Evolutionary conservation across 306 rosid species (phyloP).

Genomic region (Urtica urens): DNA sequence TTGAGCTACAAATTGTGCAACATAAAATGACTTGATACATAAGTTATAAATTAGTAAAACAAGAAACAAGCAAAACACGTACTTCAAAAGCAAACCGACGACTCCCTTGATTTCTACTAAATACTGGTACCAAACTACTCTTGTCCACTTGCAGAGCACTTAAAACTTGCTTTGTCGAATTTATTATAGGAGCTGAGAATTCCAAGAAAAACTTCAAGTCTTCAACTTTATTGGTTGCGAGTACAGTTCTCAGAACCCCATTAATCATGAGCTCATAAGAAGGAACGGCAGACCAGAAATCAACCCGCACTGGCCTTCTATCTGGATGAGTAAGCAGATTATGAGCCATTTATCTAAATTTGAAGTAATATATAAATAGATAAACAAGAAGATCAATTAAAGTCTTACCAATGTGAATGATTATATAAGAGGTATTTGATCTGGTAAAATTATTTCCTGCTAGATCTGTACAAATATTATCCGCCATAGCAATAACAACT

Average conservation of each 20-base stretch:
- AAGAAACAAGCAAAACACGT: not conserved
- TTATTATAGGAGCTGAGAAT: constrained; percentile 41
- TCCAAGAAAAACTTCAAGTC: constrained; percentile 44
- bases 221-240: constrained; percentile 45
- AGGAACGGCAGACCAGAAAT: constrained; percentile 64
- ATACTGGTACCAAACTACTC: constrained; percentile 27
- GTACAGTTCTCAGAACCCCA: constrained; percentile 49
- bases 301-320: constrained; percentile 50
- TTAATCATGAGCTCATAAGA: constrained; percentile 42
- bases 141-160: constrained; percentile 35
- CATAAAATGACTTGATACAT: not conserved
- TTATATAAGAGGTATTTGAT: constrained; percentile 37
- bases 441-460: constrained; percentile 47
- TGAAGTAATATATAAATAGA: not conserved
- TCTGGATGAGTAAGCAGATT: constrained; percentile 28
- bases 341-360: not conserved
- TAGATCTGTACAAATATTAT: constrained; percentile 36
- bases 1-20: constrained; percentile 31
- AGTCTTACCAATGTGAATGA: constrained; percentile 44
- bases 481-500: constrained; percentile 27
- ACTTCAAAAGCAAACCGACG: constrained; percentile 42
- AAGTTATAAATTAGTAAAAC: not conserved
- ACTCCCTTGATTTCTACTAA: constrained; percentile 22
- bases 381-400: not conserved
- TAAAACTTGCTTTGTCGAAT: constrained; percentile 42